Evolutionary conservation across 257 asterid species (phyloP).

Genomic region (Lycium barbarum): DNA sequence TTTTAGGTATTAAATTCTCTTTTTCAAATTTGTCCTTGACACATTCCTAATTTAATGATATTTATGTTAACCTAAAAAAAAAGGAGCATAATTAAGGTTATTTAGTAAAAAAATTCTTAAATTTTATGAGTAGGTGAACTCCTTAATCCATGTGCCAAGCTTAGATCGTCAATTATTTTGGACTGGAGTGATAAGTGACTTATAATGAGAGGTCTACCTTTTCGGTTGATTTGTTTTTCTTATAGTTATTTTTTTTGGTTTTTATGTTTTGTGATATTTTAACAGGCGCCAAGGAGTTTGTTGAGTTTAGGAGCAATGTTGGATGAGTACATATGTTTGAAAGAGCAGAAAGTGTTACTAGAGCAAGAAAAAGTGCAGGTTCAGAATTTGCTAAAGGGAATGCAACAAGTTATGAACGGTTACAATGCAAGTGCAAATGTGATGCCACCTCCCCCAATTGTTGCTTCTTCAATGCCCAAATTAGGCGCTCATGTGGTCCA

Average conservation of each 20-base stretch:
- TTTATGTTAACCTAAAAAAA: too few species aligned
- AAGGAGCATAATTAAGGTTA: too few species aligned
- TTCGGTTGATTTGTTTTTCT: not conserved
- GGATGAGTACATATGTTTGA: slow-evolving; percentile 82
- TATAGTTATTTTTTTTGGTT: not conserved
- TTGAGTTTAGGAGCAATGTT: slow-evolving; percentile 79
- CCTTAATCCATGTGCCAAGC: too few species aligned
- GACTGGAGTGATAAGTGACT: too few species aligned
- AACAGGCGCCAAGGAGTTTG: slow-evolving; percentile 79
- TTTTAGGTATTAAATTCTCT: too few species aligned
- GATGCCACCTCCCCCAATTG: slow-evolving; percentile 40
- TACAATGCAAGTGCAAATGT: slow-evolving; percentile 49
- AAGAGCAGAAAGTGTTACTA: slow-evolving; percentile 75
- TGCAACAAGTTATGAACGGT: slow-evolving; percentile 79
- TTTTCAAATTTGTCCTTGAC: too few species aligned
- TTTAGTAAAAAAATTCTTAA: too few species aligned
- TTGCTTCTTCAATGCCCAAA: slow-evolving; percentile 14
- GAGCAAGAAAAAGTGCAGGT: slow-evolving; percentile 78
- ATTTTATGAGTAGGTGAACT: too few species aligned
- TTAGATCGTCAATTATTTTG: too few species aligned
- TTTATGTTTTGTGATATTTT: not conserved
- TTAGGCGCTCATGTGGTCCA: not conserved
- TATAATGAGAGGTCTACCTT: too few species aligned
- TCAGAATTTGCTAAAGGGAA: slow-evolving; percentile 70
- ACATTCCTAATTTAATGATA: too few species aligned